Base-by-base conservation (phyloP, 2,329 filamentous ascomycete species). In the Juglanconis oblonga region DNA sequence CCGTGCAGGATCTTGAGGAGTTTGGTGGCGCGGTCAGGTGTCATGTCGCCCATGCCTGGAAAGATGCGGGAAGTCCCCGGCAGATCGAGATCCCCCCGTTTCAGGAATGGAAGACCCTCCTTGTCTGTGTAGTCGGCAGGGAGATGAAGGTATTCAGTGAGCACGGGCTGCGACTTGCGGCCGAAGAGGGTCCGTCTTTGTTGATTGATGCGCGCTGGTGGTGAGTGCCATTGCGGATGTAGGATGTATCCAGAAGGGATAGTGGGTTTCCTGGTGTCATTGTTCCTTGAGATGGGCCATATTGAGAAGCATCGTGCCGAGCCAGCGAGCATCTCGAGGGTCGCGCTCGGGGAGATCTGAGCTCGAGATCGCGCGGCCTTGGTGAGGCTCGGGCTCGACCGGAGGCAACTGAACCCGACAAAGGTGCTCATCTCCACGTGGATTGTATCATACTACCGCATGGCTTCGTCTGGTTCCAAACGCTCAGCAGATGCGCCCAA, bases 1-100 rank as follows among this genome's bases (percentile, higher is more conserved):
- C 86, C 86, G 68, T 89, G 86, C 11, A 88, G 71, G 53, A 88
- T 82, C 55, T 77, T 76, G 53, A 88, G 71, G 48, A 88, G 70
- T 49, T 72, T 73, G 68, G 87, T 87, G 24, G 80, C 86, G 3
- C 67, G 64, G 1, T 75, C 69, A 61, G 74, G 71, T 50, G 86
- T 73, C 11, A 73, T 72, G 5, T 76, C 67, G 1, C 83, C 82
- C 62, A 88, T 87, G 42, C 87, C 74, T 9, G 65, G 62, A 14
- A 73, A 66, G 5, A 79, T 74, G 66, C 87, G 81, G 8, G 69
- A 68, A 17, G 77, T 71, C 2, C 75, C 74, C 3, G 45, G 10
- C 35, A 42, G n/a, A n/a, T 63, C 55, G 24, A 88, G 73, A n/a
- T 84, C 80, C 45, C 33, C 55, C 3, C 73, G 71, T 5, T 69